Evolutionary conservation across 2,329 filamentous ascomycete species (phyloP), one percentile per base, ranked within the genome.

Genomic region (Drechslerella dactyloides): DNA sequence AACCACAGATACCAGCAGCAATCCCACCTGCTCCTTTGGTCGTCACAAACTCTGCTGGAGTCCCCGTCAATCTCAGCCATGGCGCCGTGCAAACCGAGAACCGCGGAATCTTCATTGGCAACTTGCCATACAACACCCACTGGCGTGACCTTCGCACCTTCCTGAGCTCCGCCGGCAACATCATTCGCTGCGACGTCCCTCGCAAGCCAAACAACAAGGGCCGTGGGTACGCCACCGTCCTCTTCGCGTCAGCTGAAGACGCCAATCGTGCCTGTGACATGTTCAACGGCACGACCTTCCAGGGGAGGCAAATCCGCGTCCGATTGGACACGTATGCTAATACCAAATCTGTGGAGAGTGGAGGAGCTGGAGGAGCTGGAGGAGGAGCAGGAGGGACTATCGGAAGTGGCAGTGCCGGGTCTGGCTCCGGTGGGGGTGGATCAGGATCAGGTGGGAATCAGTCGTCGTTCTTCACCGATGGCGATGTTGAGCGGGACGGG

Each of bases 71-170:
- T 40, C 46, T 76, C 15, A 73, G 53, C 46, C 66, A 74, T 50
- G 75, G 75, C 10, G 75, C 73, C 4, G 73, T 76, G 11, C 68
- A 74, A 52, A 76, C 74, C 11, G 75, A 76, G 54, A 63, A 58
- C 7, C 73, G 75, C 19, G 74, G 75, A 11, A 73, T 76, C 15
- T 76, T 76, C 48, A 74, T 76, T 11, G 74, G 75, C 5, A 75
- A 76, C 61, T 37, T 76, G 11, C 63, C 73, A 7, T 76, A 74
- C 24, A 73, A 75, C 30, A 73, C 74, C 7, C 65, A 73, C 40
- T 76, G 74, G 75, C 63, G 69, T 40, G 75, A 76, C 33, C 63
- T 76, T 35, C 72, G 73, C 46, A 74, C 70, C 19, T 73, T 62
- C 58, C 46, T 76, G 27, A 59, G 61, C 27, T 51, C 59, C 19